Evolutionary conservation across 2,329 filamentous ascomycete genomes (phyloP).

Genomic region (Colletotrichum eremochloae): DNA sequence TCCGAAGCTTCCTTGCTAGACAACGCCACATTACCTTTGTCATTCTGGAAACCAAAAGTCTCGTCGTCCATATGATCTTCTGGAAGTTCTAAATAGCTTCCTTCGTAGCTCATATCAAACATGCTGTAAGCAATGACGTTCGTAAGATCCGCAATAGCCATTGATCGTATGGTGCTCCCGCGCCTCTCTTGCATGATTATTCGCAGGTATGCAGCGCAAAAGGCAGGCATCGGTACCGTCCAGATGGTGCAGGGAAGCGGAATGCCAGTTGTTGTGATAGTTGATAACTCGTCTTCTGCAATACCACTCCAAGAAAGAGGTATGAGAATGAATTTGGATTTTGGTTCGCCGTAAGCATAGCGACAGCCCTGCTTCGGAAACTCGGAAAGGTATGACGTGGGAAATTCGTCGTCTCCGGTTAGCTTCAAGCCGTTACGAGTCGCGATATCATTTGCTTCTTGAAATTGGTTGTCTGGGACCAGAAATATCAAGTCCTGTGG

Average conservation of each 20-base stretch:
- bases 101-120: slow-evolving; percentile 18
- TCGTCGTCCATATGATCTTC: slow-evolving; percentile 1
- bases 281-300: slow-evolving; percentile 4
- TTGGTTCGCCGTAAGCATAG: slow-evolving; percentile 3
- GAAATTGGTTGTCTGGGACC: slow-evolving; percentile 13
- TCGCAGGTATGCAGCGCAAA: slow-evolving; percentile 12
- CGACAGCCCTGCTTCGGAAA: slow-evolving; percentile 15
- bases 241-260: slow-evolving; percentile 10
- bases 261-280: neutral
- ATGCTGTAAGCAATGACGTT: slow-evolving; percentile 10
- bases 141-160: slow-evolving; percentile 7
- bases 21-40: neutral
- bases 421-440: slow-evolving; percentile 4
- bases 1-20: slow-evolving; percentile 15
- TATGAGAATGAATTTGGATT: neutral
- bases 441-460: slow-evolving; percentile 8
- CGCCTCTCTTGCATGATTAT: slow-evolving; percentile 12
- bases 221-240: slow-evolving; percentile 9
- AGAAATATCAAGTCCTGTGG: slow-evolving; percentile 19
- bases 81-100: neutral
- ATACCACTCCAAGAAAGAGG: slow-evolving; percentile 19
- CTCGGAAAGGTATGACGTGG: slow-evolving; percentile 16
- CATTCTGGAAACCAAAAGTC: neutral
- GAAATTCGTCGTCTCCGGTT: neutral
- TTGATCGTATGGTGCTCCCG: neutral